phyloP scores from a whole-genome alignment of 2,329 filamentous ascomycete genomes.

The Cryphonectria carpinicola region DNA sequence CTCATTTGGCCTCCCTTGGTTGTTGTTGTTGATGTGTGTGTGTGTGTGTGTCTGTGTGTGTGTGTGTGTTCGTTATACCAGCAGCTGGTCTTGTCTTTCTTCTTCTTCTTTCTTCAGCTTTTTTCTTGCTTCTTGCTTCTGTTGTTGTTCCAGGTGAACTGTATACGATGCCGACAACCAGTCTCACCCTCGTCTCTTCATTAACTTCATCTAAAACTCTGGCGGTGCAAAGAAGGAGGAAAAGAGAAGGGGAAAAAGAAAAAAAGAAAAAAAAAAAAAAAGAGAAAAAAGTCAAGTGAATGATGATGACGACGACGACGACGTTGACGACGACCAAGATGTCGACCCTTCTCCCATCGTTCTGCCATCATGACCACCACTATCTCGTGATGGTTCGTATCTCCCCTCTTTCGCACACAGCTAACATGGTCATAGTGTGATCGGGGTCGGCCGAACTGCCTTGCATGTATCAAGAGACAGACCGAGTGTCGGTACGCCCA shows the following conservation, averaged over 20 bases:
- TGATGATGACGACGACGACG: background rate
- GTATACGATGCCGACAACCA: background rate
- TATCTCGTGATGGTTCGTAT: background rate
- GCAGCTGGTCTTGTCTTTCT: background rate
- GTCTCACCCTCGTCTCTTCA: background rate
- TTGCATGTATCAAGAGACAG: conserved; percentile 75
- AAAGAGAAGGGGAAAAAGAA: no score
- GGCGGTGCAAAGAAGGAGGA: no score
- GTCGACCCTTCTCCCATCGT: background rate
- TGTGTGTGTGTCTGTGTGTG: background rate
- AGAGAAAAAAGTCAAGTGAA: no score
- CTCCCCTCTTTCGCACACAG: background rate
- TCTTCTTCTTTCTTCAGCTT: background rate
- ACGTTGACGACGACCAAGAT: background rate
- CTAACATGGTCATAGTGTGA: conserved; percentile 62
- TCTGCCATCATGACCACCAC: background rate
- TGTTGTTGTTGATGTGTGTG: background rate
- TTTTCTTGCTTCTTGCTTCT: background rate
- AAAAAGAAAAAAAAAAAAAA: no score
- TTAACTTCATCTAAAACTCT: no score
- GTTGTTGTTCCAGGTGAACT: background rate
- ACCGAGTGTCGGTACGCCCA: conserved; percentile 76
- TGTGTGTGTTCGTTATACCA: background rate
- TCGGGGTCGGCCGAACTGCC: conserved; percentile 69
- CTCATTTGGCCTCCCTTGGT: background rate